Conservation (phyloP, 2,329 filamentous ascomycete genomes). For the Zymoseptoria crescenta region DNA sequence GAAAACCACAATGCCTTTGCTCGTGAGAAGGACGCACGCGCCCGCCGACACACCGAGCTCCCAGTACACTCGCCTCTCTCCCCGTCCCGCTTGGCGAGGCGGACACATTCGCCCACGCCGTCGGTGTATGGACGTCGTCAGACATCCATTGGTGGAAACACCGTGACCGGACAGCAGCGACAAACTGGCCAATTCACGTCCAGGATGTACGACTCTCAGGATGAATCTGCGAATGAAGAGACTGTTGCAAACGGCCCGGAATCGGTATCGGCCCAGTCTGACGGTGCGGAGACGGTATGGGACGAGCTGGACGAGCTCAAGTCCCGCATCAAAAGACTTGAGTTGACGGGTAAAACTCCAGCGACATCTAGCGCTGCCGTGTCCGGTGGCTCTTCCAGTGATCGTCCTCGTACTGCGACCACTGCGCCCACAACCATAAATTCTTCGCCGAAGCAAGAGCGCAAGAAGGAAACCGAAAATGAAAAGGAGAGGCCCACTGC, state of each 20-base stretch:
- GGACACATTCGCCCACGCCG: neutral
- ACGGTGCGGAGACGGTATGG: conserved; percentile 88
- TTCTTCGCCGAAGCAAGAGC: conserved; percentile 70
- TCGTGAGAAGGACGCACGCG: neutral
- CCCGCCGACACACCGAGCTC: neutral
- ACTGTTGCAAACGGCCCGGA: conserved; percentile 39
- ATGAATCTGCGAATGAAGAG: neutral
- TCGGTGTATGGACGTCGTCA: neutral
- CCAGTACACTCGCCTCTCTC: neutral
- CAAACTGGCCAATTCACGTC: neutral
- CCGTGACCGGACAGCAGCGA: neutral
- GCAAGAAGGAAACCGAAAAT: conserved; percentile 39
- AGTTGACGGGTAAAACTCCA: conserved; percentile 72
- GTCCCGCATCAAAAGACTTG: conserved; percentile 81
- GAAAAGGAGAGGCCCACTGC: conserved; percentile 28
- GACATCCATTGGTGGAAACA: neutral
- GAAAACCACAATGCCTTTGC: neutral
- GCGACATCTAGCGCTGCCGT: conserved; percentile 75
- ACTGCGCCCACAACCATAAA: conserved; percentile 88
- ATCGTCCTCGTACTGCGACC: conserved; percentile 81
- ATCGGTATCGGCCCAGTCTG: conserved; percentile 77
- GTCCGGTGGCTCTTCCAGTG: conserved; percentile 64
- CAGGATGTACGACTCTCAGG: neutral
- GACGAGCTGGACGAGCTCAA: conserved; percentile 95
- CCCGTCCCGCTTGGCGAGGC: neutral